Evolutionary conservation across 441 rosid species (phyloP).

Genomic region (Populus tomentosa): DNA sequence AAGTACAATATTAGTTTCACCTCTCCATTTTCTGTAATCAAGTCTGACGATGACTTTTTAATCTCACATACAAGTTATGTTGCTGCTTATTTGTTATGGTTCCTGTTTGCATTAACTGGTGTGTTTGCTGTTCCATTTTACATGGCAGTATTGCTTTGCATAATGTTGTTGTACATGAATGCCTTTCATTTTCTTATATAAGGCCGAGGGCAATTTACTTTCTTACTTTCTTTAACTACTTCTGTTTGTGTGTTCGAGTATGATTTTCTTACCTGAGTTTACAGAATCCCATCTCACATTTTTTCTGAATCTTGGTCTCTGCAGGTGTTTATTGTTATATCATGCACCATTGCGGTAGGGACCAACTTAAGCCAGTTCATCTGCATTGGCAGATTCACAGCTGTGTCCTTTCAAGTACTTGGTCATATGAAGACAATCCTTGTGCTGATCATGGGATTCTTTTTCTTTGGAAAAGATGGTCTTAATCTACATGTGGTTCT

Average conservation of each 20-base stretch:
- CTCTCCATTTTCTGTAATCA: background rate
- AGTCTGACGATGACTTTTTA: background rate
- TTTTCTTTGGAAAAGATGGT: constrained; percentile 51
- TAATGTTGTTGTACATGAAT: background rate
- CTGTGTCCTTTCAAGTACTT: constrained; percentile 52
- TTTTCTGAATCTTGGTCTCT: constrained; percentile 2
- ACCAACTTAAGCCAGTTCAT: constrained; percentile 98
- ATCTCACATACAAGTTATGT: background rate
- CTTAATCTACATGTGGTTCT: constrained; percentile 53
- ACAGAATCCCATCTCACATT: background rate
- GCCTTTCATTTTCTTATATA: background rate
- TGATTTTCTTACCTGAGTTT: background rate
- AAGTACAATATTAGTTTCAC: background rate
- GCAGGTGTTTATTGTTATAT: constrained; percentile 74
- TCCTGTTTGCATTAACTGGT: background rate
- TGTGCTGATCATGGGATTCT: constrained; percentile 77
- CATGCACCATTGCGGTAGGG: constrained; percentile 88
- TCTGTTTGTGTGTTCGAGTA: background rate
- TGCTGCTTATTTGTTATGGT: background rate
- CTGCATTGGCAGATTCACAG: constrained; percentile 93
- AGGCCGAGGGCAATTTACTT: background rate
- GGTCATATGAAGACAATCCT: constrained; percentile 79
- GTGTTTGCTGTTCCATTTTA: background rate
- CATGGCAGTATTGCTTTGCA: background rate
- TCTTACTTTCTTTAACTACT: background rate